Percentiles rank a stretch among this genome's conserved stretches.
phyloP scores from a whole-genome alignment of 2,329 filamentous ascomycete species.

The Neonectria coccinea region DNA sequence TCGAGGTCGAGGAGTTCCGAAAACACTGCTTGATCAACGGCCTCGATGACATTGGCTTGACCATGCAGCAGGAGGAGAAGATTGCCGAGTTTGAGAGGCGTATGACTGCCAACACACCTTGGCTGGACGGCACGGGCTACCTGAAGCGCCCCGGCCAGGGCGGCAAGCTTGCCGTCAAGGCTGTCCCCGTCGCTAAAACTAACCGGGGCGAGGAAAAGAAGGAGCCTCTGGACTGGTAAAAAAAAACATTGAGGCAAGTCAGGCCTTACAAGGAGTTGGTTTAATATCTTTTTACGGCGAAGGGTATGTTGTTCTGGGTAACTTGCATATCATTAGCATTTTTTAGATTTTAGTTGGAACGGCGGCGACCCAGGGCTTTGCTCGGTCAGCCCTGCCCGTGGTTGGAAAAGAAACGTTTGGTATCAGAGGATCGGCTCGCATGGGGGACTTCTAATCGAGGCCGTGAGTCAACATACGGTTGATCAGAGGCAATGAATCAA shows the following conservation, averaged over 20 bases:
- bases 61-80: constrained; percentile 91
- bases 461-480: constrained; percentile 30
- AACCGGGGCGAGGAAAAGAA: constrained; percentile 86
- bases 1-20: constrained; percentile 92
- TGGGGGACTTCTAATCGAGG: constrained; percentile 29
- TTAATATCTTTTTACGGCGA: constrained; percentile 41
- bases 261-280: constrained; percentile 11
- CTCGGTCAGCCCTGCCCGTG: constrained; percentile 19
- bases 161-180: constrained; percentile 68
- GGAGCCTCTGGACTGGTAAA: constrained; percentile 90
- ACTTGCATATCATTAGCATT: constrained; percentile 41
- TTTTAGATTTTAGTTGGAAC: constrained; percentile 27
- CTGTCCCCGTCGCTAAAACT: constrained; percentile 83
- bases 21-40: constrained; percentile 96
- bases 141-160: constrained; percentile 70
- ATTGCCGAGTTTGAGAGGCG: constrained; percentile 85
- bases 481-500: constrained; percentile 24
- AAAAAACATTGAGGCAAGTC: background rate
- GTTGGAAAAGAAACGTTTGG: constrained; percentile 31
- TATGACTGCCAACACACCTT: constrained; percentile 83
- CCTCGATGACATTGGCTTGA: constrained; percentile 94
- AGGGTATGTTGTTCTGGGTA: constrained; percentile 35
- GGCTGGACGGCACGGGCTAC: constrained; percentile 90
- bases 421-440: constrained; percentile 26
- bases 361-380: constrained; percentile 27